These are phyloP conservation scores for Mitragyna speciosa DNA, from an alignment of 257 asterid species.

Conservation along the genomic window DNA sequence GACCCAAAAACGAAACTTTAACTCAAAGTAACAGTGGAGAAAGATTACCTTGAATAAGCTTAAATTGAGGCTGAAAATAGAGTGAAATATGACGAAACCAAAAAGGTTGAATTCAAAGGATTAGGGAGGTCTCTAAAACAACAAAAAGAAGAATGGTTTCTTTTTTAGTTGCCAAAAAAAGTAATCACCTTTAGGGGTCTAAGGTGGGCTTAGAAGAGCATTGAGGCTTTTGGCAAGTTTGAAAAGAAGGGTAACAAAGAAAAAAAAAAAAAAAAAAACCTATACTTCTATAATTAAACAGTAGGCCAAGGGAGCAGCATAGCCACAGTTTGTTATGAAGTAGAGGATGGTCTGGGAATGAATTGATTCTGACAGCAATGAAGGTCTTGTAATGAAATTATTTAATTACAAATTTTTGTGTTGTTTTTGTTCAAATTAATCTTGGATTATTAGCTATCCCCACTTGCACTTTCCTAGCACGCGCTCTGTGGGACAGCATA, in stretches of 20 bases:
- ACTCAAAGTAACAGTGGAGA: not conserved
- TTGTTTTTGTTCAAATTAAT: not conserved
- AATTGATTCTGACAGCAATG: constrained; percentile 27
- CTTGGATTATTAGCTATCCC: not conserved
- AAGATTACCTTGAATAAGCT: constrained; percentile 21
- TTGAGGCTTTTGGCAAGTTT: constrained; percentile 20
- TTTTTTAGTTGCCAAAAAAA: constrained; percentile 13
- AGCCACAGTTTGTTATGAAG: not conserved
- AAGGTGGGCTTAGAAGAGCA: constrained; percentile 8
- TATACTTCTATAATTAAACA: not conserved
- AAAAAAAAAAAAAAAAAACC: not conserved
- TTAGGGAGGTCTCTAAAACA: not conserved
- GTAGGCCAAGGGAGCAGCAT: not conserved
- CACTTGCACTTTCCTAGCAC: not conserved
- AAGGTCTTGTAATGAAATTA: constrained; percentile 19
- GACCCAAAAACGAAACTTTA: not conserved
- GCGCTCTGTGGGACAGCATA: too few relatives aligned
- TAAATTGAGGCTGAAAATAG: constrained; percentile 1
- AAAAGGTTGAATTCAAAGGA: constrained; percentile 10
- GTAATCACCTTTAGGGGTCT: constrained; percentile 9
- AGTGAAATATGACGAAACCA: not conserved
- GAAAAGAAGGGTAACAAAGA: not conserved
- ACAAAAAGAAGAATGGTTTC: constrained; percentile 13
- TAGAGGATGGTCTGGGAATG: not conserved
- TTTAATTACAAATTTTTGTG: not conserved